Base-by-base conservation (phyloP, 2,329 filamentous ascomycete genomes). In the Cordyceps tenuipes region DNA sequence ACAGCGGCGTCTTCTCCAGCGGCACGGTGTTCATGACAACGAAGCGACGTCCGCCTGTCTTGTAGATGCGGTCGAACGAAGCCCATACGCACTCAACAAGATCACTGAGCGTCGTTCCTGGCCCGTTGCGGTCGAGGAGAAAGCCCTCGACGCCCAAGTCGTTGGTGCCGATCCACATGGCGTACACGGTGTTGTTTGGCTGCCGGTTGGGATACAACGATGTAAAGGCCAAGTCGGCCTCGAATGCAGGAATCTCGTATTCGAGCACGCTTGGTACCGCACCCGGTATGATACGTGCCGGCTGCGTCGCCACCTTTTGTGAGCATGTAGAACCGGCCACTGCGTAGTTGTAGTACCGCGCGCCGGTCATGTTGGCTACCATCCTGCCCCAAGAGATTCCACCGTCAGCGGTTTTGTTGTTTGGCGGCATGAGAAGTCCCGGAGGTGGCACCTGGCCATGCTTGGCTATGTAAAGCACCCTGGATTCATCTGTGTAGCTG, bases 131-230 rank as follows among this genome's bases (percentile, higher is more conserved):
- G 68, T 90, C 86, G 5, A 80, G 83, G 36, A 92, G 70, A 68
- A 91, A 87, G 9, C 81, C 86, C 56, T 78, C 72, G 60, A 76
- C 78, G 23, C 89, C 88, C 10, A 93, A 75, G 67, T 94, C 89
- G 68, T 93, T 93, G 26, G 88, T 91, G 3, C 89, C 89, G 66
- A 92, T 91, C 87, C 87, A 92, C 55, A 92, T 80, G 1, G 84
- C 79, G 67, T 91, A 92, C 2, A 90, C 84, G 0, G 88, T 90
- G 63, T 85, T 84, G 34, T 81, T 72, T 1, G 79, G 66, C 2
- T 76, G 77, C 50, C 78, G 72, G 63, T 76, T 66, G 0, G 72
- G 70, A 63, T 78, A 81, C 5, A 82, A 69, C 2, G 73, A 69
- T 60, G 72, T 69, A 57, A 71, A 76, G 4, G 69, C 68, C 3